These are phyloP conservation scores for Trematosphaeria pertusa DNA, from an alignment of 2,329 filamentous ascomycete genomes.

Conservation along the genomic window DNA sequence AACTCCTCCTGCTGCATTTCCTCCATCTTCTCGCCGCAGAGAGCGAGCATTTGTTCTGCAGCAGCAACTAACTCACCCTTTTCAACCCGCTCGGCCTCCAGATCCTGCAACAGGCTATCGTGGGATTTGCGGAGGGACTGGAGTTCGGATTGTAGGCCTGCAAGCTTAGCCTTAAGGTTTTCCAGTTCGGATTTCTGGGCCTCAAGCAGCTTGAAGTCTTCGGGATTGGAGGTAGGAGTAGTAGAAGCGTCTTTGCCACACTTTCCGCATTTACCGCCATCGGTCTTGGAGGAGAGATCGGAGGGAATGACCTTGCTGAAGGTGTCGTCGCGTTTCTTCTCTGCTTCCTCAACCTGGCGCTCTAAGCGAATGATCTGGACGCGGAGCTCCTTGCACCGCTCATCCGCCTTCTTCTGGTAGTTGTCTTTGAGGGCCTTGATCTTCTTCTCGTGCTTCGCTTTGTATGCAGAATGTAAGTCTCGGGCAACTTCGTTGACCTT, in stretches of 20 bases:
- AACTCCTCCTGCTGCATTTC: slow-evolving; percentile 51
- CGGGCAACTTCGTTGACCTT: slow-evolving; percentile 77
- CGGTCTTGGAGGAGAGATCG: slow-evolving; percentile 16
- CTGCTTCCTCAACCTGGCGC: slow-evolving; percentile 78
- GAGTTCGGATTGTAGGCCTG: slow-evolving; percentile 77
- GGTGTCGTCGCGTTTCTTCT: slow-evolving; percentile 69
- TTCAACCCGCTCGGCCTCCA: slow-evolving; percentile 79
- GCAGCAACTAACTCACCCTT: slow-evolving; percentile 83
- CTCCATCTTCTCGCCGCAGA: slow-evolving; percentile 59
- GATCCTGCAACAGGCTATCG: slow-evolving; percentile 66
- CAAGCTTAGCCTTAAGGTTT: slow-evolving; percentile 75
- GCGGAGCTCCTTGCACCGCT: slow-evolving; percentile 82
- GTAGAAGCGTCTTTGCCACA: slow-evolving; percentile 18
- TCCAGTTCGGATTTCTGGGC: slow-evolving; percentile 71
- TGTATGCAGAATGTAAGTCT: slow-evolving; percentile 92
- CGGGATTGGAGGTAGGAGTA: slow-evolving; percentile 28
- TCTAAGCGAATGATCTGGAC: slow-evolving; percentile 70
- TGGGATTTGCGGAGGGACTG: slow-evolving; percentile 74
- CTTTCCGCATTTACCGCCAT: slow-evolving; percentile 18
- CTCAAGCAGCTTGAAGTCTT: slow-evolving; percentile 61
- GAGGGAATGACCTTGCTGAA: slow-evolving; percentile 61
- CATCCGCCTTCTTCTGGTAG: slow-evolving; percentile 88
- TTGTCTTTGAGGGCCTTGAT: slow-evolving; percentile 83
- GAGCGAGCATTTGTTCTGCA: slow-evolving; percentile 82
- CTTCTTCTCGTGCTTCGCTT: slow-evolving; percentile 96